These are phyloP conservation scores for Vaccinium myrtillus DNA, from an alignment of 148 eudicot genomes.

Conservation along the genomic window DNA sequence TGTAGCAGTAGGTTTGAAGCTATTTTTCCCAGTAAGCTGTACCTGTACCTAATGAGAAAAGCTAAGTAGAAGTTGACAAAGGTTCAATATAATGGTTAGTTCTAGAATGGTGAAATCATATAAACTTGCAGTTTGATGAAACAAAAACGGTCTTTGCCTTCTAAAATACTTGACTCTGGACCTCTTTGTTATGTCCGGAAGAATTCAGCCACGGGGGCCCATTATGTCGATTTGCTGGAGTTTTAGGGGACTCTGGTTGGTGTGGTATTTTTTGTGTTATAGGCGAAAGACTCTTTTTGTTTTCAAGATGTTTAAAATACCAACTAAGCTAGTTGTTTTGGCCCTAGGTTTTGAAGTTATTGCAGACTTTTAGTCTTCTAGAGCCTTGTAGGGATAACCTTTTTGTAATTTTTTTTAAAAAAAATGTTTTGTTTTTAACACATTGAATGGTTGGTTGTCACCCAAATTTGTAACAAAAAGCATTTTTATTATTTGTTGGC, in stretches of 20 bases:
- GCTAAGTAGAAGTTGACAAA: not conserved
- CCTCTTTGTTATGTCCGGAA: not conserved
- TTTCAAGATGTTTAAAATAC: not conserved
- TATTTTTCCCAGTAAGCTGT: not conserved
- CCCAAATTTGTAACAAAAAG: too few species aligned
- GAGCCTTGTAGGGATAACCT: not conserved
- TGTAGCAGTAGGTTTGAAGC: conserved; percentile 6
- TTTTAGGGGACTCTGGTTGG: not conserved
- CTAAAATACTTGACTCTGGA: not conserved
- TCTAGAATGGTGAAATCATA: not conserved
- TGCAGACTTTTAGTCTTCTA: not conserved
- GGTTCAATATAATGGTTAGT: not conserved
- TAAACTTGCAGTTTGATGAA: not conserved
- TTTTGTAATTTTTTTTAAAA: too few species aligned
- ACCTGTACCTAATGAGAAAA: not conserved
- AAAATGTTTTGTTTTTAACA: too few species aligned
- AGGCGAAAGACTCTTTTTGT: not conserved
- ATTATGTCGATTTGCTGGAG: not conserved
- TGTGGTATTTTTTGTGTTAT: not conserved
- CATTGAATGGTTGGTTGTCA: too few species aligned
- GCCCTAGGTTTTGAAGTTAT: not conserved
- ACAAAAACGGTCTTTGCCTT: not conserved
- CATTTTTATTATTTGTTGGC: too few species aligned
- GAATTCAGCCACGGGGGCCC: not conserved
- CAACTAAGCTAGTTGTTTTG: not conserved